These are phyloP conservation scores for Ganoderma lingzhi DNA, from an alignment of 1,284 basidiomycete species.

Conservation along the genomic window DNA sequence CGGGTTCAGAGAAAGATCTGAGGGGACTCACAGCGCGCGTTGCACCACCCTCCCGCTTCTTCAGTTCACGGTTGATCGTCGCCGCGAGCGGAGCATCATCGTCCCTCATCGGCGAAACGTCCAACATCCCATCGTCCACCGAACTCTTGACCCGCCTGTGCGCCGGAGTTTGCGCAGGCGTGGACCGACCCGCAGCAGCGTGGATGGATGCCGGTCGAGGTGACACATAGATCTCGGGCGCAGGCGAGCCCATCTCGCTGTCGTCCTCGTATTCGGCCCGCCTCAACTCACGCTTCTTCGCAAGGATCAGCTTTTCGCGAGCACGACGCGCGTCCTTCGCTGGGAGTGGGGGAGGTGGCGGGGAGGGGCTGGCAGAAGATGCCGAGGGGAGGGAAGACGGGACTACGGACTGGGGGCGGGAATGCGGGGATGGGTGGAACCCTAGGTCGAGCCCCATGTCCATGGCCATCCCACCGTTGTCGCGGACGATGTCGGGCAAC, in stretches of 20 bases:
- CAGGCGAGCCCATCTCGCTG: slow-evolving; percentile 38
- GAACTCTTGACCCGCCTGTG: slow-evolving; percentile 38
- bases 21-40: slow-evolving; percentile 55
- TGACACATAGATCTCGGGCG: slow-evolving; percentile 2
- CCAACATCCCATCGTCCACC: slow-evolving; percentile 47
- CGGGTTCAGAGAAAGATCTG: neutral
- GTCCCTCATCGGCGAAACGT: slow-evolving; percentile 47
- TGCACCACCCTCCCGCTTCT: slow-evolving; percentile 60
- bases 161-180: slow-evolving; percentile 34
- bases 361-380: slow-evolving; percentile 13
- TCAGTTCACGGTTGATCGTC: slow-evolving; percentile 74
- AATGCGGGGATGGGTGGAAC: neutral
- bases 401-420: neutral
- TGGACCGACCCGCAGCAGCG: neutral
- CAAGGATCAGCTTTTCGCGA: slow-evolving; percentile 76
- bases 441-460: slow-evolving; percentile 28
- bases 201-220: slow-evolving; percentile 1
- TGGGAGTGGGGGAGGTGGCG: slow-evolving; percentile 48
- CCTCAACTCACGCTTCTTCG: slow-evolving; percentile 73
- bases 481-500: slow-evolving; percentile 38
- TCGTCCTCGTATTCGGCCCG: slow-evolving; percentile 52
- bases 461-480: slow-evolving; percentile 34
- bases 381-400: neutral
- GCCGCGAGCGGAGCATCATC: slow-evolving; percentile 66
- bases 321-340: slow-evolving; percentile 71